These are phyloP conservation scores for Cyclotella cryptica DNA, from an alignment of 108 stramenopile species.

Conservation along the genomic window DNA sequence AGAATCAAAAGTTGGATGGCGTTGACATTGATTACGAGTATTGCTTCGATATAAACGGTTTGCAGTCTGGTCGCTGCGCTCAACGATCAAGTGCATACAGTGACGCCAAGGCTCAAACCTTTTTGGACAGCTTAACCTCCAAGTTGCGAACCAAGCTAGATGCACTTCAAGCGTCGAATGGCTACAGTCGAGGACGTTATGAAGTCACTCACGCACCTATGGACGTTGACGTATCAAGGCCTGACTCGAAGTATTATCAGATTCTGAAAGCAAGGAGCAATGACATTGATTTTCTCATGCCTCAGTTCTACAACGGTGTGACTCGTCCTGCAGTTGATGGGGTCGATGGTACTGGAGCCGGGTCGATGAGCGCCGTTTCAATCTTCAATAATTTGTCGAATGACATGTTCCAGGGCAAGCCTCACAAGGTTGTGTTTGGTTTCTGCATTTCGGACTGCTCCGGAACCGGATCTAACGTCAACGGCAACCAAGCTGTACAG, in stretches of 20 bases:
- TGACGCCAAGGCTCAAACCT: slow-evolving; percentile 43
- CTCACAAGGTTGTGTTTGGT: slow-evolving; percentile 61
- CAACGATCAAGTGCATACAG: slow-evolving; percentile 24
- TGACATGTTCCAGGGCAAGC: slow-evolving; percentile 57
- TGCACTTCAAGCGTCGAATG: slow-evolving; percentile 33
- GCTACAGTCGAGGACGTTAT: slow-evolving; percentile 51
- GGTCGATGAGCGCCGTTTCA: slow-evolving; percentile 17
- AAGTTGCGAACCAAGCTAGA: slow-evolving; percentile 51
- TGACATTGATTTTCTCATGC: slow-evolving; percentile 62
- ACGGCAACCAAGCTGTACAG: slow-evolving; percentile 41
- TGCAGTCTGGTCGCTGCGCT: slow-evolving; percentile 40
- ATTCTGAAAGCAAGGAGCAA: slow-evolving; percentile 41
- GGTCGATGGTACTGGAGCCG: slow-evolving; percentile 29
- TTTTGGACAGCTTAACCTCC: slow-evolving; percentile 24
- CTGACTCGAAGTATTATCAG: slow-evolving; percentile 55
- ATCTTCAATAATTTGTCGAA: slow-evolving; percentile 50
- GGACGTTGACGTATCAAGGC: slow-evolving; percentile 55
- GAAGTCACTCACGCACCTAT: slow-evolving; percentile 69
- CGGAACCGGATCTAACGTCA: slow-evolving; percentile 44
- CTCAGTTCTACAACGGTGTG: slow-evolving; percentile 67
- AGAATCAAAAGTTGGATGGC: slow-evolving; percentile 60
- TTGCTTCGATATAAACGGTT: slow-evolving; percentile 55
- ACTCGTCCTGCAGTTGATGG: slow-evolving; percentile 54
- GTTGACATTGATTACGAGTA: slow-evolving; percentile 80
- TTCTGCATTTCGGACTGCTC: slow-evolving; percentile 65